Percentiles rank a stretch among this genome's conserved stretches.
phyloP scores from a whole-genome alignment of 352 stramenopile species.

The Phytophthora foliorum region DNA sequence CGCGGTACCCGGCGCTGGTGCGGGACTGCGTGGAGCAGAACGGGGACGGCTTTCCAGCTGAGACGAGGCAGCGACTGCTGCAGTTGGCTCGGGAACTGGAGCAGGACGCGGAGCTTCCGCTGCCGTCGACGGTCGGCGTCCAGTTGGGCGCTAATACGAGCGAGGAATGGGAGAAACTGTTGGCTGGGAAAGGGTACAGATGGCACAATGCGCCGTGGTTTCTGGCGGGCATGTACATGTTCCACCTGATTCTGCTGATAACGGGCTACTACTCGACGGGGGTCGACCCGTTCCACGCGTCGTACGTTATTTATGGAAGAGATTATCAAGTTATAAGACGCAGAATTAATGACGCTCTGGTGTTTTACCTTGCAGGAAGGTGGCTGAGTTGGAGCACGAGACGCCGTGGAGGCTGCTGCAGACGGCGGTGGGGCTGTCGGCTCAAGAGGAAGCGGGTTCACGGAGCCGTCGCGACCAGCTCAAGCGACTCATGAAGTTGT shows the following conservation, averaged over 20 bases:
- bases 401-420: slow-evolving; percentile 63
- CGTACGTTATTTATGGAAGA: no score
- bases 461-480: slow-evolving; percentile 40
- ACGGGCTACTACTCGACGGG: slow-evolving; percentile 55
- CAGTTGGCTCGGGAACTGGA: slow-evolving; percentile 48
- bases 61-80: slow-evolving; percentile 24
- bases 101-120: slow-evolving; percentile 40
- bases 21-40: slow-evolving; percentile 56
- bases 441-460: slow-evolving; percentile 1
- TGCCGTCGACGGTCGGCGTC: slow-evolving; percentile 41
- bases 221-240: slow-evolving; percentile 68
- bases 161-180: slow-evolving; percentile 47
- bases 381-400: slow-evolving; percentile 44
- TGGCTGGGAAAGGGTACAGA: slow-evolving; percentile 43
- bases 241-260: slow-evolving; percentile 64
- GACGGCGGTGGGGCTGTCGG: slow-evolving; percentile 40
- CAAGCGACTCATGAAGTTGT: slow-evolving; percentile 59
- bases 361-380: no score
- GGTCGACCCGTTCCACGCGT: slow-evolving; percentile 62
- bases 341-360: no score
- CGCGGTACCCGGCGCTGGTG: slow-evolving; percentile 57
- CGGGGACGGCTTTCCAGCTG: not conserved
- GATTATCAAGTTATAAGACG: no score
- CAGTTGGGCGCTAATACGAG: slow-evolving; percentile 36
- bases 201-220: slow-evolving; percentile 74